These are phyloP conservation scores for Vickermania ingenoplastis DNA, from an alignment of 208 protist genomes.

Conservation along the genomic window DNA sequence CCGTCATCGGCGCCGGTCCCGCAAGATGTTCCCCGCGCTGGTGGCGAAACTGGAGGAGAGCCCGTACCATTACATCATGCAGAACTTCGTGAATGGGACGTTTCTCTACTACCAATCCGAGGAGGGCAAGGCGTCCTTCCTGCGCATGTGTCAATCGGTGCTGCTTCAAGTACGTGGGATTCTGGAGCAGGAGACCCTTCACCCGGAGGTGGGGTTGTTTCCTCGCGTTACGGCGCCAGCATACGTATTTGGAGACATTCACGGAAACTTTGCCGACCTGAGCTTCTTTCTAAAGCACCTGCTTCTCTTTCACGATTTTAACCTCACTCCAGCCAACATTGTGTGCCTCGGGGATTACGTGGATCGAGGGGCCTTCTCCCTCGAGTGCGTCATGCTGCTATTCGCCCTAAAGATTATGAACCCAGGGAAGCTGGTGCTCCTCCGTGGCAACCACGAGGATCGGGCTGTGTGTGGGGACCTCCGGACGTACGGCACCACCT, in stretches of 20 bases:
- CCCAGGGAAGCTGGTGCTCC: constrained; percentile 52
- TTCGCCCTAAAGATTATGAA: constrained; percentile 71
- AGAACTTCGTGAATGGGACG: constrained; percentile 33
- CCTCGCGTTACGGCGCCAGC: constrained; percentile 37
- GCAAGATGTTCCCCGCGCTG: too few species aligned
- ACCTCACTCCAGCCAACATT: constrained; percentile 42
- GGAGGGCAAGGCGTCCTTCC: constrained; percentile 40
- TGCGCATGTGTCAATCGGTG: constrained; percentile 33
- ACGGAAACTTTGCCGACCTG: constrained; percentile 77
- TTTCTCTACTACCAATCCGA: constrained; percentile 38
- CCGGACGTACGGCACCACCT: constrained; percentile 47
- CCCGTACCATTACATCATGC: constrained; percentile 59
- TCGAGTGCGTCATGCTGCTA: constrained; percentile 64
- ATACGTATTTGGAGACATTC: constrained; percentile 76
- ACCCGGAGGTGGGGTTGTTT: constrained; percentile 32
- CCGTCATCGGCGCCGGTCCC: too few species aligned
- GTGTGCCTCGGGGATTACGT: constrained; percentile 74
- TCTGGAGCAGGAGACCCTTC: constrained; percentile 52
- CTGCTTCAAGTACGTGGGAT: constrained; percentile 35
- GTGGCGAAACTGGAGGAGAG: constrained; percentile 31
- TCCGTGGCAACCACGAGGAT: constrained; percentile 86
- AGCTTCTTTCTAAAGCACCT: constrained; percentile 47
- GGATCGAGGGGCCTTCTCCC: constrained; percentile 53
- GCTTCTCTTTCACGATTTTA: constrained; percentile 55
- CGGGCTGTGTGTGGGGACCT: constrained; percentile 62